phyloP scores from a whole-genome alignment of 192 early-diverging fungal genomes.

The Coemansia sp. region DNA sequence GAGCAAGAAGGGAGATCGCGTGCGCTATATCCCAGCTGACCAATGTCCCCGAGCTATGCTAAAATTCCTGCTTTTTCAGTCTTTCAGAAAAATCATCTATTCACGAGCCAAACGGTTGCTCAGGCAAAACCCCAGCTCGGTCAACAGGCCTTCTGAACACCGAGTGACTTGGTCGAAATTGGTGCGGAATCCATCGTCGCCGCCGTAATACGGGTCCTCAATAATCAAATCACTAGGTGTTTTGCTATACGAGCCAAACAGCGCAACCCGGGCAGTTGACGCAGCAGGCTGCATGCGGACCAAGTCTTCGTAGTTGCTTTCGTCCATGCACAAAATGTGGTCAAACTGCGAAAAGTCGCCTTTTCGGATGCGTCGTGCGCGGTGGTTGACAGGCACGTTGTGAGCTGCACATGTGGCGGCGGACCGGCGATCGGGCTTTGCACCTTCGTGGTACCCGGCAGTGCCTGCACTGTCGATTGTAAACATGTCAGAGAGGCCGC shows the following conservation, averaged over 20 bases:
- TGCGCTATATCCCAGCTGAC: no score
- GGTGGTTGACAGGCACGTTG: conserved; percentile 73
- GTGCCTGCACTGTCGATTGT: conserved; percentile 87
- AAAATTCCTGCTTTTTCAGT: no score
- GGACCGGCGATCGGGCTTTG: conserved; percentile 70
- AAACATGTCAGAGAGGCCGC: conserved; percentile 59
- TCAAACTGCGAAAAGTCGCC: conserved; percentile 74
- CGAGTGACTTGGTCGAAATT: conserved; percentile 51
- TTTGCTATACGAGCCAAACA: conserved; percentile 49
- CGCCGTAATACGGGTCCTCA: conserved; percentile 56
- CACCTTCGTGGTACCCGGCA: conserved; percentile 72
- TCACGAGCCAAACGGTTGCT: no score
- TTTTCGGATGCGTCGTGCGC: conserved; percentile 64
- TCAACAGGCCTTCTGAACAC: conserved; percentile 46
- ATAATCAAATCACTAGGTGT: conserved; percentile 22
- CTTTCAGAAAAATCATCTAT: no score
- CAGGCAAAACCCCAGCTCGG: conserved; percentile 20
- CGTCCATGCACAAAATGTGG: conserved; percentile 92
- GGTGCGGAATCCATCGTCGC: conserved; percentile 34
- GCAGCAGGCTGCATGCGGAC: conserved; percentile 46
- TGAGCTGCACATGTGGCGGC: conserved; percentile 66
- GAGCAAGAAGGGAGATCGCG: no score
- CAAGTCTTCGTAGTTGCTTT: conserved; percentile 68
- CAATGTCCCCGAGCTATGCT: no score
- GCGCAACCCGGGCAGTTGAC: conserved; percentile 27